Conservation (phyloP, 208 protist species). For the Trypanosoma mega region DNA sequence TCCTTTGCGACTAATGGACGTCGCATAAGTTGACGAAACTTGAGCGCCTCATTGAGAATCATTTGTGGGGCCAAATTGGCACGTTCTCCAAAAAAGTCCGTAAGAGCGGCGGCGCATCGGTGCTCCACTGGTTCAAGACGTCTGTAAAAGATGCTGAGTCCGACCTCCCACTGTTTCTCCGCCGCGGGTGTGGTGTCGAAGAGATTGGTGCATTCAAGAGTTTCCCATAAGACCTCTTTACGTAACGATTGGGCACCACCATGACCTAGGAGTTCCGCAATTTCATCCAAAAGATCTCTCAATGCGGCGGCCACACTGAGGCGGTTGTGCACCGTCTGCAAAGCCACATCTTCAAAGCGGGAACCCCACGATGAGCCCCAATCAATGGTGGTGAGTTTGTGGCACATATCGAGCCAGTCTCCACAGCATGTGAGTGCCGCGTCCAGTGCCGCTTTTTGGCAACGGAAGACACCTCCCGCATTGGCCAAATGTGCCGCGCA, state of each 20-base stretch:
- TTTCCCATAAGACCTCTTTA: conserved; percentile 75
- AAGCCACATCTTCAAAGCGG: conserved; percentile 56
- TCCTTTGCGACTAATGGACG: conserved; percentile 85
- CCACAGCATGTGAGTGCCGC: conserved; percentile 65
- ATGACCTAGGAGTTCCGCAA: conserved; percentile 56
- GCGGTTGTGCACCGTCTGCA: conserved; percentile 50
- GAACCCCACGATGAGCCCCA: conserved; percentile 64
- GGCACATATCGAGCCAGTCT: conserved; percentile 75
- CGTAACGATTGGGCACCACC: conserved; percentile 46
- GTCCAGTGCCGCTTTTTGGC: conserved; percentile 53
- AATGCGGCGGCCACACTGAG: conserved; percentile 53
- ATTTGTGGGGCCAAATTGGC: conserved; percentile 78
- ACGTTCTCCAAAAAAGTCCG: conserved; percentile 69
- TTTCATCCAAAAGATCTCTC: conserved; percentile 72
- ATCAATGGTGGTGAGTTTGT: conserved; percentile 79
- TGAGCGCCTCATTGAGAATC: conserved; percentile 80
- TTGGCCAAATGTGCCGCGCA: conserved; percentile 41
- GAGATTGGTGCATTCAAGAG: conserved; percentile 67
- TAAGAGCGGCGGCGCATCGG: conserved; percentile 68
- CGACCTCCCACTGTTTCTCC: conserved; percentile 67
- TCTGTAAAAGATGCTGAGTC: conserved; percentile 70
- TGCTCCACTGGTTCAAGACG: conserved; percentile 86
- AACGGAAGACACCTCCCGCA: conserved; percentile 53
- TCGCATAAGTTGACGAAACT: conserved; percentile 82
- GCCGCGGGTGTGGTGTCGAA: conserved; percentile 51